phyloP scores from a whole-genome alignment of 306 rosid genomes.

The Quercus glauca region DNA sequence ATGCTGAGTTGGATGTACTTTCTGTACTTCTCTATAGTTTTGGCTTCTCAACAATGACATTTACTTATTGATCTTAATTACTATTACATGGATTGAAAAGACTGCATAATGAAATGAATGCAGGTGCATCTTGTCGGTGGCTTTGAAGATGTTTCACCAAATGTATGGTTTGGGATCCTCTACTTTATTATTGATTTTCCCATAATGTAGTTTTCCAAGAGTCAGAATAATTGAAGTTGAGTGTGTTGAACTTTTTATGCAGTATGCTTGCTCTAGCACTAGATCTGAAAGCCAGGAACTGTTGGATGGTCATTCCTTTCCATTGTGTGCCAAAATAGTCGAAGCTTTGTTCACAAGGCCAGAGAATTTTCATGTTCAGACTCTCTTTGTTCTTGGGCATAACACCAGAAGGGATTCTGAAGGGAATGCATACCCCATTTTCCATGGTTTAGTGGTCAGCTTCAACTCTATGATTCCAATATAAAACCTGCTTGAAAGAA shows the following conservation, averaged over 20 bases:
- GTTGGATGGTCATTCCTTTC: constrained; percentile 62
- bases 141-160: constrained; percentile 59
- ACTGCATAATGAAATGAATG: constrained; percentile 14
- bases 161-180: constrained; percentile 50
- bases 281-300: constrained; percentile 29
- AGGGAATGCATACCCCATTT: constrained; percentile 56
- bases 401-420: constrained; percentile 65
- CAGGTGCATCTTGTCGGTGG: constrained; percentile 90
- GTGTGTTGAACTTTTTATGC: constrained; percentile 57
- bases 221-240: constrained; percentile 40
- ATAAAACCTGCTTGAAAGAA: neutral
- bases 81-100: constrained; percentile 11
- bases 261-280: constrained; percentile 44
- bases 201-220: constrained; percentile 29
- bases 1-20: constrained; percentile 59
- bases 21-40: constrained; percentile 1
- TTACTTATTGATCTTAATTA: neutral
- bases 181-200: constrained; percentile 48
- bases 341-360: constrained; percentile 48
- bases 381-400: constrained; percentile 72
- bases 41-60: neutral
- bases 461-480: constrained; percentile 18
- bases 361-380: constrained; percentile 71
- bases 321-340: constrained; percentile 63
- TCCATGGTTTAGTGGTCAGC: constrained; percentile 74